These are phyloP conservation scores for Russula griseocarnosa DNA, from an alignment of 768 basidiomycete species.

Conservation along the genomic window DNA sequence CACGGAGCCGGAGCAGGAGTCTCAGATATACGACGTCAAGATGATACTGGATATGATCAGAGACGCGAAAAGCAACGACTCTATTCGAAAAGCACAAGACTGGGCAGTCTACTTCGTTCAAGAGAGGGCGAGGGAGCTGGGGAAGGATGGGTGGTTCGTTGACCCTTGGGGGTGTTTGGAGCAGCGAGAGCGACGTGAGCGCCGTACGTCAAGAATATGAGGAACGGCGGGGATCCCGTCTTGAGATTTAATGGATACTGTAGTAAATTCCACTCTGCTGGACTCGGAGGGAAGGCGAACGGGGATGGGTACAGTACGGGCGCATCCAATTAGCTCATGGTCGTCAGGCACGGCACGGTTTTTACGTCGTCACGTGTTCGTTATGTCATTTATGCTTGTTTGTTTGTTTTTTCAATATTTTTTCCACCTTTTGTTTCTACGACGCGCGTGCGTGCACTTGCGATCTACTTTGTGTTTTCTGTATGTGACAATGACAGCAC, in stretches of 20 bases:
- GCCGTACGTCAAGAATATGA: neutral
- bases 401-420: no score
- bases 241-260: neutral
- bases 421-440: no score
- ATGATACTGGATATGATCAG: neutral
- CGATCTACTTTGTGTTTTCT: no score
- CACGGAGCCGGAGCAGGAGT: neutral
- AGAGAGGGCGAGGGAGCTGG: neutral
- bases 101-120: neutral
- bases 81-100: neutral
- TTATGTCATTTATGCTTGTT: no score
- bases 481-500: no score
- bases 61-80: neutral
- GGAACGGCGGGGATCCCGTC: no score
- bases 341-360: no score
- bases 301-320: no score
- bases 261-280: no score
- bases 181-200: neutral
- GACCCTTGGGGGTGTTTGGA: neutral
- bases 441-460: no score
- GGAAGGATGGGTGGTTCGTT: neutral
- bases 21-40: constrained; percentile 3
- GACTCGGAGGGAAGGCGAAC: neutral
- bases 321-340: no score
- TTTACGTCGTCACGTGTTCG: no score